Percentiles rank a stretch among this genome's conserved stretches.
phyloP scores from a whole-genome alignment of 1,139 yeast species.

The Blastobotrys elegans region DNA sequence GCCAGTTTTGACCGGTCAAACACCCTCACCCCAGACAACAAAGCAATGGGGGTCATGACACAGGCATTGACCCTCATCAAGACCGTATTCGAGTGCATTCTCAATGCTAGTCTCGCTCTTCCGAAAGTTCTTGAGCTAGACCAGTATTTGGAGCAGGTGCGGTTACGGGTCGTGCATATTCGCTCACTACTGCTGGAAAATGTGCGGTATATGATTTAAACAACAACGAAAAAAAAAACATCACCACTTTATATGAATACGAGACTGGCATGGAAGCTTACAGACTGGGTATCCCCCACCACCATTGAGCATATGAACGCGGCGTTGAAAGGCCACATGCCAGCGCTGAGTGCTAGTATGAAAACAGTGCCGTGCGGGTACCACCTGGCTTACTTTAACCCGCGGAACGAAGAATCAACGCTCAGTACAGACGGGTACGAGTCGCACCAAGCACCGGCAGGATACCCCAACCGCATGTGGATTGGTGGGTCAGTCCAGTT shows the following conservation, averaged over 20 bases:
- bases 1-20: neutral
- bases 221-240: too few relatives aligned
- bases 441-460: conserved; percentile 66
- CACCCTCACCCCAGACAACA: neutral
- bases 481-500: conserved; percentile 59
- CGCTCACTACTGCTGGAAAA: neutral
- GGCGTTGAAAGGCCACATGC: conserved; percentile 23
- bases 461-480: conserved; percentile 72
- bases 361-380: conserved; percentile 46
- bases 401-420: conserved; percentile 45
- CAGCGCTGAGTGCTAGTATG: conserved; percentile 8
- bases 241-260: neutral
- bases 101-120: neutral
- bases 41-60: neutral
- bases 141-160: neutral
- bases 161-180: neutral
- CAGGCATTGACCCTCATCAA: neutral
- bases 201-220: conserved; percentile 3
- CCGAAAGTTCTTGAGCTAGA: neutral
- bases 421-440: conserved; percentile 79
- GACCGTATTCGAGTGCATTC: neutral
- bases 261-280: conserved; percentile 18
- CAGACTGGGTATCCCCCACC: conserved; percentile 23
- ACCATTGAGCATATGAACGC: conserved; percentile 25
- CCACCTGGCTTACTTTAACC: conserved; percentile 62